Evolutionary conservation across 768 basidiomycete species (phyloP), one percentile per base, ranked within the genome.

Genomic region (Paxillus ammoniavirescens): DNA sequence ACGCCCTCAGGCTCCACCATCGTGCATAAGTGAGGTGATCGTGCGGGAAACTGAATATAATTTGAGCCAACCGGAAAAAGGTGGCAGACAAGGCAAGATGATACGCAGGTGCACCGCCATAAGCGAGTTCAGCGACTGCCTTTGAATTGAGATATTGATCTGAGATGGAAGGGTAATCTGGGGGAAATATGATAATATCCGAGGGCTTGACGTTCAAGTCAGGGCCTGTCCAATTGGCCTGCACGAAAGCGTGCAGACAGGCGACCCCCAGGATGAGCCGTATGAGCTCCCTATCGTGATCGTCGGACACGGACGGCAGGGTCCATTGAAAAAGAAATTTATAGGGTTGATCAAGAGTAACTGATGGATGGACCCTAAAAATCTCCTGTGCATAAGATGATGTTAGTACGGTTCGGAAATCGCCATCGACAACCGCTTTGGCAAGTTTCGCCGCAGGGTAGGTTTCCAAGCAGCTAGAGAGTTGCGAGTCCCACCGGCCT

Each of bases 171-270:
- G 57, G 23, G n/a, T 61, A 43, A 31, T 66, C 57, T 28, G 61
- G 59, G 38, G 74, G 62, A 23, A 81, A 74, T 53, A 68, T 42
- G 61, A 78, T 64, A 44, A 77, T 48, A 35, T 73, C 75, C 59
- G 72, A 61, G 42, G 78, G 65, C 57, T 71, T 69, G 56, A 94
- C 68, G 54, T 83, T 74, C 41, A 97, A 79, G 62, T 89, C 80
- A 2, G 97, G 97, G 5, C 97, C 97, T 0, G 95, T 98, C 93
- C 94, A 99, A 71, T 99, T 99, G 28, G 77, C 79, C 68, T 99
- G 97, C 5, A 94, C 77, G 73, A 95, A 99, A 0, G 91, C 83
- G 58, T 97, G 93, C 21, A 98, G 76, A 57, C 87, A 87, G 6
- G 93, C 85, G 9, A 96, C 77, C 0, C 83, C 92, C 9, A 93